Evolutionary conservation across 23 red algal genomes (phyloP), one percentile per base, ranked within the genome.

Genomic region (Porphyridium purpureum): DNA sequence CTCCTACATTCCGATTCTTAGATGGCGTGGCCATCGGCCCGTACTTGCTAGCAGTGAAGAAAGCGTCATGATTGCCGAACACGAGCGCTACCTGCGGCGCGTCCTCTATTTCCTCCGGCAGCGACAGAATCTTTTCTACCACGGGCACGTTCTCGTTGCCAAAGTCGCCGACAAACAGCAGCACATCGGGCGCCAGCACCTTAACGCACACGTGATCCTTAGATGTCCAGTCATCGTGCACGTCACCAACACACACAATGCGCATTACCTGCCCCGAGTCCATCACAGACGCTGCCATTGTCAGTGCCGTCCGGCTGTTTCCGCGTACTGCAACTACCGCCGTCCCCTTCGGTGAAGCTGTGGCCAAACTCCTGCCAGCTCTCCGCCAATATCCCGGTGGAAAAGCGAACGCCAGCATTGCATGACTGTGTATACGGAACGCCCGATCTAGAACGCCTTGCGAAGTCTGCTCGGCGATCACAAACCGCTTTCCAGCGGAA

Each of bases 31-130:
- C 38, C 24, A 14, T n/a, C n/a, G 66, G 64, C 24, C 71, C 59
- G 29, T 50, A 35, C 7, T 52, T 8, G 4, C 56, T 64, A 24
- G 64, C 64, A n/a, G 82, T 77, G 44, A 62, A 88, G 40, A 62
- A 79, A 28, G 70, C 82, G 36, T 88, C 82, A 62, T 88, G 82
- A 44, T 88, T 88, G 27, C 82, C 82, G 49, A 88, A 70, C 11
- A 88, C 65, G 4, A 59, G 58, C 1, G 50, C 70, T 20, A 72
- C 59, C 35, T 35, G 42, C 33, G 71, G 49, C n/a, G n/a, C n/a
- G n/a, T n/a, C n/a, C n/a, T n/a, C 17, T 15, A n/a, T 4, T 32
- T 17, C 27, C 54, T 11, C 31, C 15, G 54, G 21, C 54, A 3
- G 54, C n/a, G n/a, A n/a, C n/a, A n/a, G n/a, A 20, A 88, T 70